Evolutionary conservation across 1,284 basidiomycete genomes (phyloP).

Genomic region (Leccinum subspadiceum): DNA sequence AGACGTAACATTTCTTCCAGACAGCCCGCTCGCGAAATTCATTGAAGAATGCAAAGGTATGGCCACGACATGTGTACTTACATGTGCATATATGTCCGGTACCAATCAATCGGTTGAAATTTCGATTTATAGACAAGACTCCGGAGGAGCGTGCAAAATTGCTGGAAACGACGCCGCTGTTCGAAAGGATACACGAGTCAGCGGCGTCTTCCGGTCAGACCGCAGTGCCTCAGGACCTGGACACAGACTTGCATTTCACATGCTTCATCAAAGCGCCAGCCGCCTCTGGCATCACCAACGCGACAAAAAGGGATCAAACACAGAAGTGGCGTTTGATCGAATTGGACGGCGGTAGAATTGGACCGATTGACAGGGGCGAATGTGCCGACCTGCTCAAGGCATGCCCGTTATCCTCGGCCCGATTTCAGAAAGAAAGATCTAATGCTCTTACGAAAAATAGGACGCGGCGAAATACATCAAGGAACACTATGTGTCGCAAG

Average conservation of each 20-base stretch:
- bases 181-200: constrained; percentile 71
- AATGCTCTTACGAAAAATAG: constrained; percentile 35
- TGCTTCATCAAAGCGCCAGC: constrained; percentile 74
- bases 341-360: constrained; percentile 74
- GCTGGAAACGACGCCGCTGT: constrained; percentile 74
- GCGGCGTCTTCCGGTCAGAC: constrained; percentile 73
- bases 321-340: constrained; percentile 60
- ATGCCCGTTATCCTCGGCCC: constrained; percentile 5
- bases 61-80: background rate
- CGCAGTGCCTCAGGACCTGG: constrained; percentile 47
- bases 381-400: constrained; percentile 63
- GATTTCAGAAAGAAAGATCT: background rate
- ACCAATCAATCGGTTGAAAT: background rate
- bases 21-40: constrained; percentile 61
- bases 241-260: constrained; percentile 82
- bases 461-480: constrained; percentile 70
- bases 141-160: constrained; percentile 72
- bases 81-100: background rate
- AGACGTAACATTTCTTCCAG: constrained; percentile 51
- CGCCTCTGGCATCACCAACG: constrained; percentile 11
- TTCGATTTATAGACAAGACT: constrained; percentile 46
- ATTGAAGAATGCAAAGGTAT: constrained; percentile 61
- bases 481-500: constrained; percentile 57
- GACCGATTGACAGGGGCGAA: constrained; percentile 77
- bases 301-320: constrained; percentile 17